Base-by-base conservation (phyloP, 306 rosid genomes). In the Lotus japonicus region DNA sequence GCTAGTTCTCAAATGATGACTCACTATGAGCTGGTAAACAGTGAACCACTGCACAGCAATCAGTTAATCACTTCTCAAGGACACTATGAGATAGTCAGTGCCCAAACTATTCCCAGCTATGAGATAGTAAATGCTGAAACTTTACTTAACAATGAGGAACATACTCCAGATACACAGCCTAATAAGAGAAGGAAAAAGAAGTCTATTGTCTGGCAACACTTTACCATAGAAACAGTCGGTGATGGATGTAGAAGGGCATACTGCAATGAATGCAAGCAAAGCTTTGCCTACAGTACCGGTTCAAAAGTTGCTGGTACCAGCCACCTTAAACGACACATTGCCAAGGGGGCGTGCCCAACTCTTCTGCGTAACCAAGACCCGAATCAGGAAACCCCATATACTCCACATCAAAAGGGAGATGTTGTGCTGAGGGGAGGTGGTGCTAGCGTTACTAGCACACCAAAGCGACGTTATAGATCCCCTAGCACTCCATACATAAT, bases 271-370 rank as follows among this genome's bases (percentile, higher is more conserved):
- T 92, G 98, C 81, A 85, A 87, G 70, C 98, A 92, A 79, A 87
- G 87, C 75, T 92, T 92, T 80, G 96, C 98, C 2, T 92, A 92
- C 46, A 92, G 98, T 79, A 92, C 96, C 0, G 98, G 98, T 71
- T 74, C 95, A 17, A 92, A 89, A 84, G 98, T 92, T 57, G 98
- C 96, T 14, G 96, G 98, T 35, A 92, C 98, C 41, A 92, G 98
- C 83, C 98, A 92, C 81, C 90, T 92, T 72, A 92, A 92, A 79
- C 88, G 98, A 19, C 98, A 92, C 73, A 92, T 92, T 78, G 95
- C 96, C n/a, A 92, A 87, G 84, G 98, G 98, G 26, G 72, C 89
- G 35, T 92, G 98, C 80, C 75, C 87, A 11, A 88, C 89, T 5
- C 84, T 91, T 75, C 81, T 85, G n/a, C 94, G 88, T 52, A 75